Evolutionary conservation across 768 basidiomycete genomes (phyloP).

Genomic region (Leccinellum albellum): DNA sequence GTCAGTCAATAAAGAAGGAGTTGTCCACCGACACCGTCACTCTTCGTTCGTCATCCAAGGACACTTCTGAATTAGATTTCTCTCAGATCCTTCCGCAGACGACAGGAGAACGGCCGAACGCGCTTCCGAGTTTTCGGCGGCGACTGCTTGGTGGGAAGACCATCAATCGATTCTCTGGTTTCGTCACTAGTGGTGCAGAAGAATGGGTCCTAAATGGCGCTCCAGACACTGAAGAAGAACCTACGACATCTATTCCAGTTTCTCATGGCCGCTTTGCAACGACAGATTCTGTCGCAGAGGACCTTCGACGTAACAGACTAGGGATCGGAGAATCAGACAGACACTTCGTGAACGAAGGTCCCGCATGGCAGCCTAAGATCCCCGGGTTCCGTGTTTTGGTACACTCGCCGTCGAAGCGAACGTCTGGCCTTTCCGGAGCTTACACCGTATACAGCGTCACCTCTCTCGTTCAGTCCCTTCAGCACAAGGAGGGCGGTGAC

Average conservation of each 20-base stretch:
- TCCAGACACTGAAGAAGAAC: conserved; percentile 29
- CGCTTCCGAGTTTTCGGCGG: conserved; percentile 65
- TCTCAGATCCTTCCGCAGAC: conserved; percentile 56
- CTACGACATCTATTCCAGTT: conserved; percentile 14
- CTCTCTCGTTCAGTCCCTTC: conserved; percentile 35
- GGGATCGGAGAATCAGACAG: conserved; percentile 57
- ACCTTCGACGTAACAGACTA: conserved; percentile 34
- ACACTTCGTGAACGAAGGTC: conserved; percentile 69
- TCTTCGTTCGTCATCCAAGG: conserved; percentile 38
- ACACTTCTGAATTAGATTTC: conserved; percentile 21
- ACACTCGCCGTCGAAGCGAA: conserved; percentile 76
- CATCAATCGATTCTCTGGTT: conserved; percentile 80
- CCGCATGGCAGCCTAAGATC: conserved; percentile 69
- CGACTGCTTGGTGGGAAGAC: conserved; percentile 74
- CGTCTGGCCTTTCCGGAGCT: conserved; percentile 61
- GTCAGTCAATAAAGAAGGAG: conserved; percentile 26
- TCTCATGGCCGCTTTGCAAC: conserved; percentile 28
- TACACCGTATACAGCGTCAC: conserved; percentile 77
- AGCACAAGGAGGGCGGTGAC: conserved; percentile 17
- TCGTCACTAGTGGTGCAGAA: conserved; percentile 84
- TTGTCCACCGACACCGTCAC: conserved; percentile 47
- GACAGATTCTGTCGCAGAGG: conserved; percentile 40
- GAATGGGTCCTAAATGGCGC: conserved; percentile 75
- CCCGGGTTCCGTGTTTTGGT: conserved; percentile 72
- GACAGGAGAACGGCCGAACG: conserved; percentile 62